These are phyloP conservation scores for Delphinella strobiligena DNA, from an alignment of 2,329 filamentous ascomycete genomes.

Conservation along the genomic window DNA sequence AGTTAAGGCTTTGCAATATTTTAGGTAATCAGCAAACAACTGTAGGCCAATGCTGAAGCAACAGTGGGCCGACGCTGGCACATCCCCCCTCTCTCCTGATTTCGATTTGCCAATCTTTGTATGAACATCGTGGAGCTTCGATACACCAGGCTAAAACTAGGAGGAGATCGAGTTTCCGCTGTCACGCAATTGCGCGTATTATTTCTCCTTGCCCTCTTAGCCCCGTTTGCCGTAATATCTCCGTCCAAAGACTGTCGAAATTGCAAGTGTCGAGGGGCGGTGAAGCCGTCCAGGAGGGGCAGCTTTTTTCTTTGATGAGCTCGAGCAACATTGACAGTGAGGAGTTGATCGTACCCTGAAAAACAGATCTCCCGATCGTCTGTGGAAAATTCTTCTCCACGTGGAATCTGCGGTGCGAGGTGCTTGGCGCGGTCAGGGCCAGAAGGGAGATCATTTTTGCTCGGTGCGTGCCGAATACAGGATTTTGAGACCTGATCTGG, in stretches of 20 bases:
- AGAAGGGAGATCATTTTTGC: no score
- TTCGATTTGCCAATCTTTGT: not conserved
- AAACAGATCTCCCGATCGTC: not conserved
- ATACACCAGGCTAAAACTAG: no score
- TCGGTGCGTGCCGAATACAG: no score
- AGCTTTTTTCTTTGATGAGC: no score
- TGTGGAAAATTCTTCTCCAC: conserved; percentile 7
- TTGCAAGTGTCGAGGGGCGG: no score
- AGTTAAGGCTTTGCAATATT: not conserved
- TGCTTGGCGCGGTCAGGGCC: no score
- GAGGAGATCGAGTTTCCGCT: no score
- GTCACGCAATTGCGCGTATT: not conserved
- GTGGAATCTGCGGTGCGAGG: not conserved
- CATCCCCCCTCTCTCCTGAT: not conserved
- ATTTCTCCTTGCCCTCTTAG: not conserved
- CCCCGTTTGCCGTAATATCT: not conserved
- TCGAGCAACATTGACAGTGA: no score
- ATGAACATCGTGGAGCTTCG: no score
- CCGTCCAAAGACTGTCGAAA: no score
- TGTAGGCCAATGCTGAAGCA: not conserved
- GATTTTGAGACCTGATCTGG: no score
- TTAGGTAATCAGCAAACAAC: not conserved
- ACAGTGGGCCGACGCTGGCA: not conserved
- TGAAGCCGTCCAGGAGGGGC: no score
- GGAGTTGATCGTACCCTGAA: not conserved